phyloP scores from a whole-genome alignment of 1,139 yeast genomes.

The Meyerozyma elateridarum region DNA sequence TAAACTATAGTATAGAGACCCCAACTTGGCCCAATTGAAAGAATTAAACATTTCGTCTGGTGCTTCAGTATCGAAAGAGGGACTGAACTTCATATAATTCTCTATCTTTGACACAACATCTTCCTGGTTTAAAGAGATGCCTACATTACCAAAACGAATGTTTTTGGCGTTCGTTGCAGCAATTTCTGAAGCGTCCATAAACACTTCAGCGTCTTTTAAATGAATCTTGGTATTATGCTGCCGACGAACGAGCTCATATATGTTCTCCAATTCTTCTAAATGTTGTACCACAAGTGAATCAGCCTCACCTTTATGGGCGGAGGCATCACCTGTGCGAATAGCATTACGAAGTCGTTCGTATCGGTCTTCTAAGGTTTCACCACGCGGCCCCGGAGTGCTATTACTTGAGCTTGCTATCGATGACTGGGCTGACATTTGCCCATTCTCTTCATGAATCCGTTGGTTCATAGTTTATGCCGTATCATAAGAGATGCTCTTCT shows the following conservation, averaged over 20 bases:
- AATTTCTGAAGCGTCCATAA: slow-evolving; percentile 34
- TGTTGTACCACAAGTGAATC: slow-evolving; percentile 22
- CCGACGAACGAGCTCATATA: slow-evolving; percentile 27
- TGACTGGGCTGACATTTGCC: no score
- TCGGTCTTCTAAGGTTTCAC: slow-evolving; percentile 1
- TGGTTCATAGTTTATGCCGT: no score
- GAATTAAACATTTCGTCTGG: slow-evolving; percentile 27
- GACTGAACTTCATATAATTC: slow-evolving; percentile 21
- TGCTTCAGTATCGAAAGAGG: background rate
- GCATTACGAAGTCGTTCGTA: slow-evolving; percentile 24
- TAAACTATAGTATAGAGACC: slow-evolving; percentile 45
- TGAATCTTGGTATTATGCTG: slow-evolving; percentile 24
- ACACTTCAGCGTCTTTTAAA: slow-evolving; percentile 36
- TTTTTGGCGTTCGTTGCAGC: slow-evolving; percentile 54
- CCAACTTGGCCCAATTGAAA: slow-evolving; percentile 59
- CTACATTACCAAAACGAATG: slow-evolving; percentile 50
- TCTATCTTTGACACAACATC: slow-evolving; percentile 42
- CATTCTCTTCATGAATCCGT: no score
- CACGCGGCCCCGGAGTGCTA: no score
- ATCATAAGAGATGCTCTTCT: no score
- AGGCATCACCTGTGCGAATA: slow-evolving; percentile 19
- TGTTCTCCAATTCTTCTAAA: slow-evolving; percentile 24
- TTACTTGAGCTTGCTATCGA: no score
- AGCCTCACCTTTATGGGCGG: slow-evolving; percentile 35
- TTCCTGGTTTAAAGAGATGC: slow-evolving; percentile 41